Evolutionary conservation across 73 alveolate species (phyloP), one percentile per base, ranked within the genome.

Genomic region (Blepharisma japonicum): DNA sequence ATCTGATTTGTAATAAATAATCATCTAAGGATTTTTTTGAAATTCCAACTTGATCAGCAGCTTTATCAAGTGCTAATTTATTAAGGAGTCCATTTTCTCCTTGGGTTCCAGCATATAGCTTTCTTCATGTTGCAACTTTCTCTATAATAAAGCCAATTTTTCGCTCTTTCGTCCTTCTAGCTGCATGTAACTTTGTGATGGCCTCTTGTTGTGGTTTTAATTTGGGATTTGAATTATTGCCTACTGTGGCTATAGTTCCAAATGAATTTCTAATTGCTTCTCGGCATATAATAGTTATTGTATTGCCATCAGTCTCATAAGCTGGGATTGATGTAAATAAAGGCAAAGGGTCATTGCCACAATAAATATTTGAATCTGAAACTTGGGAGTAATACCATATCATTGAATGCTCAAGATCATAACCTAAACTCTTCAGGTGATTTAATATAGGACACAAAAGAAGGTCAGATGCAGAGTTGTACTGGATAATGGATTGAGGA

Each of bases 81-180:
- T 79, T 77, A 56, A 80, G 78, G 51, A 55, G 61, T 50, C 93
- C 91, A 55, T 90, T 81, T 70, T 79, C 56, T 80, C 89, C 95
- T 51, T 76, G 86, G 56, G 71, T 84, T 8, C 98, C 99, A 89
- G 90, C 94, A 80, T 96, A 96, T 77, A 92, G 87, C 71, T 92
- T 90, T 68, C 99, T 87, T 98, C 99, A 96, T 5, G 87, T 89
- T 46, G 94, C 83, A 7, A 96, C 99, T 82, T 88, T 91, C 83
- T 96, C 99, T 7, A 96, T 88, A 25, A 96, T 94, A 76, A 84
- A 94, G n/a, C 98, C 98, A 42, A 96, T 96, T 67, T 91, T 94
- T 90, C 99, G 87, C 86, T 96, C 99, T 79, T 95, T 96, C 25
- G 97, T 93, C 80, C 97, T 87, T 77, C 90, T 83, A 50, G 42